Base-by-base conservation (phyloP, 2,329 filamentous ascomycete species). In the Cladophialophora yegresii region DNA sequence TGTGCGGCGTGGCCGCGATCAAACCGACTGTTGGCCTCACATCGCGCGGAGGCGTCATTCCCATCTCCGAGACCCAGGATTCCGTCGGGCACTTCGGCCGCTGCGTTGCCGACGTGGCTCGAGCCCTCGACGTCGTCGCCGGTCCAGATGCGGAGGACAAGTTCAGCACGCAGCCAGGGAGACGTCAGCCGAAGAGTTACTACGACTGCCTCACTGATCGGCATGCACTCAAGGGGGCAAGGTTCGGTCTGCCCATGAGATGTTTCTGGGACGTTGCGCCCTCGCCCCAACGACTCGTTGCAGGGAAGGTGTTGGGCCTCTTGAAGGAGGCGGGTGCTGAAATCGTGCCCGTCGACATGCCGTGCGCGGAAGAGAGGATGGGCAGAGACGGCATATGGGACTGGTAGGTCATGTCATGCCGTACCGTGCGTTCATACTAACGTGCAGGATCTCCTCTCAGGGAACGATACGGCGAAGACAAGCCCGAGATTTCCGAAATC, bases 201-300 rank as follows among this genome's bases (percentile, higher is more conserved):
- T 63, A 57, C 49, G 45, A 56, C n/a, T 64, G 54, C 50, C 57
- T 70, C 20, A 30, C 62, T 12, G 59, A 60, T 54, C 61, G 65
- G 30, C 53, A 65, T 12, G 61, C 61, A 1, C 58, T 70, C 9
- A 67, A 70, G 64, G 67, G 69, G 0, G 67, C 69, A 36, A 62
- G 36, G n/a, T 70, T 70, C 53, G 69, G 69, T 7, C 55, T 70
- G 7, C 67, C 81, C 0, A 80, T 79, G 76, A 70, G 75, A 30
- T 77, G 75, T 61, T 81, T 82, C 70, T 82, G 80, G 80, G 72
- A 76, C 0, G 72, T 77, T 49, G 77, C 80, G 0, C 75, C 77
- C 45, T 59, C 65, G 16, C 76, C 77, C n/a, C 77, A 81, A 58
- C 72, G 75, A 58, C 55, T 69, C 0, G 73, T 74, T 1, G 75